Conservation (phyloP, 169 alveolate species). For the Eimeria sp. region DNA sequence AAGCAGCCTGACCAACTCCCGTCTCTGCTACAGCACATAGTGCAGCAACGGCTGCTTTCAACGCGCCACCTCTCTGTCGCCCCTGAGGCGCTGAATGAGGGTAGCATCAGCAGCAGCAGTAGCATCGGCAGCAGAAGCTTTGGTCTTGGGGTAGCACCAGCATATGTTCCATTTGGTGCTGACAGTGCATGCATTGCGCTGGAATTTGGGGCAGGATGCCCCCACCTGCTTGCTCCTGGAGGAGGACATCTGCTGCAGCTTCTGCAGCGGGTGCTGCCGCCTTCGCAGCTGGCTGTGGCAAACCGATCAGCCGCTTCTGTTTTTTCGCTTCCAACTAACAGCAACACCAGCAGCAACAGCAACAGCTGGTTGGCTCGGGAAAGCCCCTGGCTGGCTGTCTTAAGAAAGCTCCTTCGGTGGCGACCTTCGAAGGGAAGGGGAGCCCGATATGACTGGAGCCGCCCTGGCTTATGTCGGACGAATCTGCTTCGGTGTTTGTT, state of each 20-base stretch:
- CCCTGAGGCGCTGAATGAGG: slow-evolving; percentile 28
- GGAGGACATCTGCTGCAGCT: slow-evolving; percentile 38
- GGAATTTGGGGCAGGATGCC: slow-evolving; percentile 62
- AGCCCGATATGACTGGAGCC: not conserved
- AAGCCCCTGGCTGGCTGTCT: not conserved
- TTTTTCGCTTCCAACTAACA: not conserved
- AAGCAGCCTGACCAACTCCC: not conserved
- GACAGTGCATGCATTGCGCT: not conserved
- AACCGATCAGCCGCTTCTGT: slow-evolving; percentile 14
- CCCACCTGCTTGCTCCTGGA: slow-evolving; percentile 58
- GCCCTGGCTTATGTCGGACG: slow-evolving; percentile 27
- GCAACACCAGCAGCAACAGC: not conserved
- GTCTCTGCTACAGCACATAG: not conserved
- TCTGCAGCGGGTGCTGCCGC: slow-evolving; percentile 39
- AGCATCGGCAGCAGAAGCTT: not conserved
- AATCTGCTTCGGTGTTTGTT: not conserved
- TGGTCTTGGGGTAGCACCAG: not conserved
- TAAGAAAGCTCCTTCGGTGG: not conserved
- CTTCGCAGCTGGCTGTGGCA: slow-evolving; percentile 7
- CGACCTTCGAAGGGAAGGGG: not conserved
- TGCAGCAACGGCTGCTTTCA: not conserved
- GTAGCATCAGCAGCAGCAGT: slow-evolving; percentile 24
- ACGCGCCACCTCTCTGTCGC: slow-evolving; percentile 20
- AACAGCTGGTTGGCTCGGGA: not conserved
- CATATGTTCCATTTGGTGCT: not conserved